phyloP scores from a whole-genome alignment of 345 rosid species.

The Mercurialis annua region DNA sequence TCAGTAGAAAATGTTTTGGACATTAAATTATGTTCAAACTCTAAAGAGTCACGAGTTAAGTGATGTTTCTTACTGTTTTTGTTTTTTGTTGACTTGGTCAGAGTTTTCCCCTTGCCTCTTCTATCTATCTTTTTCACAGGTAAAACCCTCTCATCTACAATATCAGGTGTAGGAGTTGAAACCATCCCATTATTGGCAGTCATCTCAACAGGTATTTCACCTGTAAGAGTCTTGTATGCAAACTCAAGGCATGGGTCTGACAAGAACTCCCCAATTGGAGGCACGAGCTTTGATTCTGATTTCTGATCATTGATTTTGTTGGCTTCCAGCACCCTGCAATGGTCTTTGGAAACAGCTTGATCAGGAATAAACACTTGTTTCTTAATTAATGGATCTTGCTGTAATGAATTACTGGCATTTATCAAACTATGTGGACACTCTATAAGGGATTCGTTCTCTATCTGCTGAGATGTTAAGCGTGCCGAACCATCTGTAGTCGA shows the following conservation, averaged over 20 bases:
- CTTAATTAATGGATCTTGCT: constrained; percentile 14
- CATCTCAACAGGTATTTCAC: constrained; percentile 24
- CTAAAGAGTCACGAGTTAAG: constrained; percentile 22
- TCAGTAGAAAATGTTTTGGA: constrained; percentile 4
- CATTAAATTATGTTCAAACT: constrained; percentile 12
- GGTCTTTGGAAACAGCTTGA: constrained; percentile 15
- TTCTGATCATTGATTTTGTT: constrained; percentile 19
- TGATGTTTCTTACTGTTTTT: constrained; percentile 17
- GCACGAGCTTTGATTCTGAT: constrained; percentile 12
- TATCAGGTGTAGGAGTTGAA: constrained; percentile 22
- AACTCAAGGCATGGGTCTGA: constrained; percentile 45
- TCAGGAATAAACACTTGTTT: constrained; percentile 17
- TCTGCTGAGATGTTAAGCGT: constrained; percentile 24
- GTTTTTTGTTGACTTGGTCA: constrained; percentile 3
- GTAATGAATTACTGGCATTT: neutral
- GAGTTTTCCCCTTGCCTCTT: constrained; percentile 10
- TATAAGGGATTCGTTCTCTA: neutral
- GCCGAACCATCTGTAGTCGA: constrained; percentile 4
- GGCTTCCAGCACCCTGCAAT: constrained; percentile 8
- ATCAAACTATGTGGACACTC: constrained; percentile 8
- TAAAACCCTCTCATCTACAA: constrained; percentile 11
- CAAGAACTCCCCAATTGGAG: constrained; percentile 35
- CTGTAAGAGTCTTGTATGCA: constrained; percentile 52
- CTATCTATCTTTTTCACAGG: constrained; percentile 11
- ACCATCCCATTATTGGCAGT: constrained; percentile 8